Conservation (phyloP, 768 basidiomycete genomes). For the Candolleomyces efflorescens region DNA sequence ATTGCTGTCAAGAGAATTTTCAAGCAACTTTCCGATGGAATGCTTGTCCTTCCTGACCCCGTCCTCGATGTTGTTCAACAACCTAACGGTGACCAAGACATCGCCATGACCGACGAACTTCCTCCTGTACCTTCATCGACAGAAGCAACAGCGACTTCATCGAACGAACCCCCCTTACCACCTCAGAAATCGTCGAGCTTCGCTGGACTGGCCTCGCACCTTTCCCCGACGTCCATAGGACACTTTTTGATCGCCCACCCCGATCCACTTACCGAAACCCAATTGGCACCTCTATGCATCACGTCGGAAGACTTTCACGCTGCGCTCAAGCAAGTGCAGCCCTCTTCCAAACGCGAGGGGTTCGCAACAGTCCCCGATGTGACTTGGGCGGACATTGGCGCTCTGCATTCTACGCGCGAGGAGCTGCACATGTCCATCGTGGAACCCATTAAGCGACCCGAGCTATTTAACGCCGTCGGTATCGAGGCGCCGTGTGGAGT, state of each 20-base stretch:
- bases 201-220: conserved; percentile 29
- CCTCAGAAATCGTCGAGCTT: conserved; percentile 17
- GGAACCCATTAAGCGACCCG: conserved; percentile 87
- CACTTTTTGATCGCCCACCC: conserved; percentile 90
- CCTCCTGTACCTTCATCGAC: conserved; percentile 10
- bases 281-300: conserved; percentile 80
- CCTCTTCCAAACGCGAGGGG: conserved; percentile 95
- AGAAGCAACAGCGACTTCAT: conserved; percentile 1
- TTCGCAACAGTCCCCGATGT: conserved; percentile 97
- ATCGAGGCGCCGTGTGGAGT: conserved; percentile 93
- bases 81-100: conserved; percentile 24
- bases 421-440: conserved; percentile 98
- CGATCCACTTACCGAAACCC: conserved; percentile 65
- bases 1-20: conserved; percentile 97
- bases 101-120: conserved; percentile 41
- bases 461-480: conserved; percentile 83
- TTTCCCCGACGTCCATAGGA: conserved; percentile 62
- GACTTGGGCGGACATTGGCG: conserved; percentile 93
- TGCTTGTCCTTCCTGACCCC: conserved; percentile 48
- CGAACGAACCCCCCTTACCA: conserved; percentile 7
- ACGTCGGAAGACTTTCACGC: conserved; percentile 73
- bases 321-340: conserved; percentile 88
- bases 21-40: conserved; percentile 66
- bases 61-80: conserved; percentile 13
- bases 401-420: conserved; percentile 79